Evolutionary conservation across 2,329 filamentous ascomycete species (phyloP), one percentile per base, ranked within the genome.

Genomic region (Aaosphaeria pasadenensis): DNA sequence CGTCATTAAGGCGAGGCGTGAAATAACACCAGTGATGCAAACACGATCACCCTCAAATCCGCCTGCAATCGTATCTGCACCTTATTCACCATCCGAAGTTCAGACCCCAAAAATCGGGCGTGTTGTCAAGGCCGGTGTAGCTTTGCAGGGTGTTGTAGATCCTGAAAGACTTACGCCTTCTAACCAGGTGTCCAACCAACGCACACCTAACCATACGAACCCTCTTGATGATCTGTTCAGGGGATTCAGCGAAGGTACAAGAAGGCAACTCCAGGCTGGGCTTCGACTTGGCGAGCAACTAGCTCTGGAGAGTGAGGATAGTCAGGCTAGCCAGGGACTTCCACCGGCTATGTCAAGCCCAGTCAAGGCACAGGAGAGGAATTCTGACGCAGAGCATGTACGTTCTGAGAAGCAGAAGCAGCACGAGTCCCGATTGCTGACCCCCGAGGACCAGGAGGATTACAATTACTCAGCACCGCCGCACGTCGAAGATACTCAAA

Each of bases 211-310:
- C 24, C 7, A 17, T 9, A 56, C 58, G 45, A 59, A 58, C 39
- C 60, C 53, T 33, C 57, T 71, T 3, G 66, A 71, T 30, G 63
- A 70, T 42, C 52, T 71, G 1, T 73, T 73, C 53, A 61, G 62
- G 31, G 69, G 67, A 2, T 74, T 73, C 50, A 67, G 70, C 45
- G 63, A 69, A 44, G 64, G 67, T 4, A 70, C 70, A 6, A 62
- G 66, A 46, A 62, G 60, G 47, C 66, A 73, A 39, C 54, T 73
- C 9, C 70, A 66, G 39, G 64, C 69, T 43, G 66, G 68, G 31
- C 56, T 73, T 31, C 62, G 66, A 35, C 60, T 71, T 31, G 71
- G 71, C 29, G 64, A 72, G 47, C 67, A 69, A 42, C 56, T 74
- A 42, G 67, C 68, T 24, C 39, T 48, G 45, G 56, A 63, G 31